These are phyloP conservation scores for Pleodorina starrii DNA, from an alignment of 139 green algal genomes.

Conservation along the genomic window DNA sequence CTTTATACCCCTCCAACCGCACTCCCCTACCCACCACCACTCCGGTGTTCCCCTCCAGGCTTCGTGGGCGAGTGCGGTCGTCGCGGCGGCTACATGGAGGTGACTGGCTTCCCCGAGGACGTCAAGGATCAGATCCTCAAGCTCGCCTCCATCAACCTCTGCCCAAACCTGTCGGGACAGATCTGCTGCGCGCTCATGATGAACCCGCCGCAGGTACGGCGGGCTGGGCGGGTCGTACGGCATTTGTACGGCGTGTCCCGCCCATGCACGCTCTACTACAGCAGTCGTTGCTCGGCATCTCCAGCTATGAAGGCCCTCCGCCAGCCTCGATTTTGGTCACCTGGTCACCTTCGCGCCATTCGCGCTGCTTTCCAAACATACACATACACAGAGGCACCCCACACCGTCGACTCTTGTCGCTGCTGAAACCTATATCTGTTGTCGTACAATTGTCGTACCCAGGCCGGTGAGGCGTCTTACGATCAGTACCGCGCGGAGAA, in stretches of 20 bases:
- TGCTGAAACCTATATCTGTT: no score
- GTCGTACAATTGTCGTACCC: neutral
- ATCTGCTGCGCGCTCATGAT: conserved; percentile 91
- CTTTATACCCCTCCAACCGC: neutral
- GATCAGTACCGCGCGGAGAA: conserved; percentile 76
- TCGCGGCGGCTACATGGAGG: conserved; percentile 94
- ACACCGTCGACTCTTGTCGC: no score
- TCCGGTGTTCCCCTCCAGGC: conserved; percentile 42
- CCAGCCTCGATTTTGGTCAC: no score
- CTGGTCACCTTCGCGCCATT: no score
- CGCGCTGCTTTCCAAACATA: no score
- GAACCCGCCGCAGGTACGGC: conserved; percentile 82
- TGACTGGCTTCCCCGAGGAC: conserved; percentile 79
- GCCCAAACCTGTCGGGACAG: conserved; percentile 93
- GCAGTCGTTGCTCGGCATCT: no score
- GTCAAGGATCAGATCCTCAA: conserved; percentile 92
- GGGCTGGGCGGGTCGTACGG: no score
- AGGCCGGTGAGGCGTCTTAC: conserved; percentile 85
- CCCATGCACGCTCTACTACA: no score
- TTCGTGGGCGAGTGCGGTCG: conserved; percentile 91
- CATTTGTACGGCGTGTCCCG: no score
- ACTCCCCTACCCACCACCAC: neutral
- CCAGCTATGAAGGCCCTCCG: no score
- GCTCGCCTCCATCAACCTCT: conserved; percentile 93
- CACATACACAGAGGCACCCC: no score